Evolutionary conservation across 2,329 filamentous ascomycete genomes (phyloP).

Genomic region (Aspergillus udagawae): DNA sequence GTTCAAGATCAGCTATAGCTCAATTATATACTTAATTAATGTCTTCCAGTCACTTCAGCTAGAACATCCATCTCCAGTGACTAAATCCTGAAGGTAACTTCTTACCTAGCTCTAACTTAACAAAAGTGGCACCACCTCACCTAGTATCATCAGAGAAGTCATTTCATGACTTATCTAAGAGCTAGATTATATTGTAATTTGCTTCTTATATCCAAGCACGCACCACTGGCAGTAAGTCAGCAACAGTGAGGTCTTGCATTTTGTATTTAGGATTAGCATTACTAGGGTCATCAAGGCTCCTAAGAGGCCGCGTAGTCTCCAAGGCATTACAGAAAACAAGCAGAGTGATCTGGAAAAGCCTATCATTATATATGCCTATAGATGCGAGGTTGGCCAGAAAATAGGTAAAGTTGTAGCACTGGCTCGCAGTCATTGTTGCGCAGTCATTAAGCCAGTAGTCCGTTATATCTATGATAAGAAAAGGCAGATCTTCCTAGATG

Average conservation of each 20-base stretch:
- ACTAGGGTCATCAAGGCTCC: background rate
- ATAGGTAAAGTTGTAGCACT: background rate
- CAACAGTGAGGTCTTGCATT: background rate
- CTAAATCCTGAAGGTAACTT: background rate
- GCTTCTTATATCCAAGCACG: background rate
- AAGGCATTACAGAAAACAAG: background rate
- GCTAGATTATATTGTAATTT: background rate
- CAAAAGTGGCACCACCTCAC: background rate
- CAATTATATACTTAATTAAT: no score
- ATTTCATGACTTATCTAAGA: background rate
- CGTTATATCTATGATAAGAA: background rate
- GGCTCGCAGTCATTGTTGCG: background rate
- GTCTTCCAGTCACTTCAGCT: no score
- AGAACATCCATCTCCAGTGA: background rate
- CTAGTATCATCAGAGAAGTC: background rate
- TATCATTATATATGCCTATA: background rate
- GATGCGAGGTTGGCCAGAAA: background rate
- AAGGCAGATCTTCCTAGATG: background rate
- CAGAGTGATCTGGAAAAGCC: background rate
- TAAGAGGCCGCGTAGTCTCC: background rate
- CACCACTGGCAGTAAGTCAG: background rate
- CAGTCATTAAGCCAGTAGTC: background rate
- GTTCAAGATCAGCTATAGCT: no score
- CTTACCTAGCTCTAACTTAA: background rate
- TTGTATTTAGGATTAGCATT: background rate